phyloP scores from a whole-genome alignment of 345 rosid species.

The Hibiscus syriacus region DNA sequence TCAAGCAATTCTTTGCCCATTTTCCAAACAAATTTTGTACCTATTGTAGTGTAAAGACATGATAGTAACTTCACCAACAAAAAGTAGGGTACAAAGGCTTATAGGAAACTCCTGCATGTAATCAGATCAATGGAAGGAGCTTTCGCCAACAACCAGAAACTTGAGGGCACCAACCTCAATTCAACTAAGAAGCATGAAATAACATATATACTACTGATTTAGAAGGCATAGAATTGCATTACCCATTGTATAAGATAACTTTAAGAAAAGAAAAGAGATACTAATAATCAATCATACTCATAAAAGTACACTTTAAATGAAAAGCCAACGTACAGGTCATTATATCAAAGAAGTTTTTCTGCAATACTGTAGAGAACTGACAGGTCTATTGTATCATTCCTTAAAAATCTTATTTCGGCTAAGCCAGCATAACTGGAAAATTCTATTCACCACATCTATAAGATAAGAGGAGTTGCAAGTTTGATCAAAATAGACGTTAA shows the following conservation, averaged over 20 bases:
- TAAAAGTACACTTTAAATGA: background rate
- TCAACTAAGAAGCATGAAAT: conserved; percentile 3
- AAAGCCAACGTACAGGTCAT: background rate
- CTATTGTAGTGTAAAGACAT: background rate
- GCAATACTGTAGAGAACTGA: background rate
- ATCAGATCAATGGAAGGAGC: background rate
- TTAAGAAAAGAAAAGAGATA: background rate
- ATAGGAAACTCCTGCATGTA: background rate
- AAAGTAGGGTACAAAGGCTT: background rate
- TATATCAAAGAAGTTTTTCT: background rate
- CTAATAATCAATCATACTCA: background rate
- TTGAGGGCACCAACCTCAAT: background rate
- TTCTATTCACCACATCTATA: background rate
- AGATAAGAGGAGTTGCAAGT: background rate
- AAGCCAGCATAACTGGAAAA: background rate
- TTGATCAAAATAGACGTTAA: background rate
- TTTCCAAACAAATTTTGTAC: background rate
- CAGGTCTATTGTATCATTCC: background rate
- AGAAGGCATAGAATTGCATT: background rate
- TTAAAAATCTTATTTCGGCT: background rate
- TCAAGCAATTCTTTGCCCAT: background rate
- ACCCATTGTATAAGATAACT: background rate
- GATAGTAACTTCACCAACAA: background rate
- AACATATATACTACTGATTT: background rate
- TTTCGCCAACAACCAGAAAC: background rate